Conservation (phyloP, 2,329 filamentous ascomycete species). For the Tolypocladium ophioglossoides region DNA sequence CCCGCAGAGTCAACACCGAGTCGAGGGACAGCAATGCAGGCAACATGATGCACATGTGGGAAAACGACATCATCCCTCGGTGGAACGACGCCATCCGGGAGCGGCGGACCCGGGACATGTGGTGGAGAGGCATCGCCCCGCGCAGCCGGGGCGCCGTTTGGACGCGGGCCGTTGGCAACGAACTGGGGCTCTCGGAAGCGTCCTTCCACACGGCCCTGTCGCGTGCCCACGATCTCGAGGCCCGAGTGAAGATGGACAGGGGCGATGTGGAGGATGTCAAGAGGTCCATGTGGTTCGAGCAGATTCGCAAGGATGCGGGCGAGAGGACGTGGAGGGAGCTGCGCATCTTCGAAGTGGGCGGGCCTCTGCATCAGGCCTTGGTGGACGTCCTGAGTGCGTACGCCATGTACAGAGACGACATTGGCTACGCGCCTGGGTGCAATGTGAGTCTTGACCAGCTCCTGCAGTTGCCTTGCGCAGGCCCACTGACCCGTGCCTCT, state of each 20-base stretch:
- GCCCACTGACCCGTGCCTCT: not conserved
- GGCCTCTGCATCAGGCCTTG: slow-evolving; percentile 56
- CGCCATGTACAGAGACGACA: slow-evolving; percentile 71
- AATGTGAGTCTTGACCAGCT: slow-evolving; percentile 44
- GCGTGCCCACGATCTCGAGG: slow-evolving; percentile 53
- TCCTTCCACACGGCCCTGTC: slow-evolving; percentile 63
- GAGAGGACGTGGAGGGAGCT: slow-evolving; percentile 59
- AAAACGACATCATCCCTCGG: slow-evolving; percentile 63
- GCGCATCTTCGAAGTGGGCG: slow-evolving; percentile 57
- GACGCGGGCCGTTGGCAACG: slow-evolving; percentile 62
- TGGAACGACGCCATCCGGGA: slow-evolving; percentile 64
- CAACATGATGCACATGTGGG: slow-evolving; percentile 56
- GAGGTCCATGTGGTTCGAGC: slow-evolving; percentile 49
- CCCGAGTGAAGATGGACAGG: slow-evolving; percentile 39
- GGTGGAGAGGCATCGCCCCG: slow-evolving; percentile 72
- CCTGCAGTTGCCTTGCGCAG: not conserved
- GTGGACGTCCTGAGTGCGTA: slow-evolving; percentile 69
- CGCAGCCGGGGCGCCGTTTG: slow-evolving; percentile 60
- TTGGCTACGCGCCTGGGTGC: slow-evolving; percentile 65
- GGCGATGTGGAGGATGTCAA: slow-evolving; percentile 42
- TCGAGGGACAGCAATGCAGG: slow-evolving; percentile 44
- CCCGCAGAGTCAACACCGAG: slow-evolving; percentile 38
- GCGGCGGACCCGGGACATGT: slow-evolving; percentile 61
- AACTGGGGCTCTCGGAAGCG: slow-evolving; percentile 53
- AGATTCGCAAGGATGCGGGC: slow-evolving; percentile 53